phyloP scores from a whole-genome alignment of 169 alveolate species.

The Toxoplasma gondii region DNA sequence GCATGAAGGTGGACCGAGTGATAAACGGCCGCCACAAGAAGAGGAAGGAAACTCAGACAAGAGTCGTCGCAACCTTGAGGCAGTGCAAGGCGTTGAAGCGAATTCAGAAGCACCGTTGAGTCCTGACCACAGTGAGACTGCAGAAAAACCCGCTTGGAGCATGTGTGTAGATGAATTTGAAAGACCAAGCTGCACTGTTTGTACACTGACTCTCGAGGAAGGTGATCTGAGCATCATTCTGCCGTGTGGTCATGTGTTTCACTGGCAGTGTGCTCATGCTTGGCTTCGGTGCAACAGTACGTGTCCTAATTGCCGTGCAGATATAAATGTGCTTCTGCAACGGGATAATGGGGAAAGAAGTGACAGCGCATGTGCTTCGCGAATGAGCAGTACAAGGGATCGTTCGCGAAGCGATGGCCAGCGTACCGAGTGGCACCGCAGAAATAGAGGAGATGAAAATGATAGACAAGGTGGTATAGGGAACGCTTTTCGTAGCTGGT shows the following conservation, averaged over 20 bases:
- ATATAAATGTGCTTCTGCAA: conserved; percentile 37
- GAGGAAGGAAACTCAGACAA: too few species aligned
- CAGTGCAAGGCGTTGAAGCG: too few species aligned
- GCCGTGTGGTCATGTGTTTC: conserved; percentile 79
- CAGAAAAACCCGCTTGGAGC: neutral
- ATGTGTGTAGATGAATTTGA: neutral
- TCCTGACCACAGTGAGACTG: too few species aligned
- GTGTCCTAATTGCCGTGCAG: conserved; percentile 78
- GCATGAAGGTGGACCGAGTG: too few species aligned
- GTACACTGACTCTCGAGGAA: conserved; percentile 67
- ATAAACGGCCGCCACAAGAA: too few species aligned
- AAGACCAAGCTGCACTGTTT: conserved; percentile 76
- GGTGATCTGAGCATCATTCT: conserved; percentile 47
- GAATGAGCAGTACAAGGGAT: neutral
- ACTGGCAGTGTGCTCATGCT: conserved; percentile 71
- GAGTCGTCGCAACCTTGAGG: too few species aligned
- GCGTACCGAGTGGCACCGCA: neutral
- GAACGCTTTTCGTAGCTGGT: neutral
- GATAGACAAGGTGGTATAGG: neutral
- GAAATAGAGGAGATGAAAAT: neutral
- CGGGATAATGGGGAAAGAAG: neutral
- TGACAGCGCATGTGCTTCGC: neutral
- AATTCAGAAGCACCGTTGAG: too few species aligned
- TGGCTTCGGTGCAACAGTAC: conserved; percentile 74
- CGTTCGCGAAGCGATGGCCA: neutral